Evolutionary conservation across 345 rosid species (phyloP), one percentile per base, ranked within the genome.

Genomic region (Euphorbia lathyris): DNA sequence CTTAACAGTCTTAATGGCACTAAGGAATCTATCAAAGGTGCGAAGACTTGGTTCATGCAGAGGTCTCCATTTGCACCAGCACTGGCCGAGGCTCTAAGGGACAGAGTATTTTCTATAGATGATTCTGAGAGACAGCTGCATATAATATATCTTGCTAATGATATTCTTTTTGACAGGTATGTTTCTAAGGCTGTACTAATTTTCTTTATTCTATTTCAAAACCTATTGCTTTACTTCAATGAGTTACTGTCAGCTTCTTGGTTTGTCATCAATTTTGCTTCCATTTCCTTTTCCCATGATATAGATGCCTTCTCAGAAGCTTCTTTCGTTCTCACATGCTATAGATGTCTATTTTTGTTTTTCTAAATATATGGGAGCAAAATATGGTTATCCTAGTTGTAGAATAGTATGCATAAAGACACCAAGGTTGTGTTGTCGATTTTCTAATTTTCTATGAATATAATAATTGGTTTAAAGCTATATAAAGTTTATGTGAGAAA

Each of bases 1-100:
- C 79, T 96, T 64, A 85, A 81, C 70, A 89, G 84, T 80, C 93
- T 96, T 56, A 92, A 83, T 63, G 98, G 99, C 11, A 96, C 99
- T 58, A 96, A 96, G 84, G 99, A 96, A 74, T 92, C 99, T 9
- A 96, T 96, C 76, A 96, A 96, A 81, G 85, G 96, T 75, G 93
- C 98, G 67, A 96, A 96, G 86, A 78, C 81, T 83, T 96, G 99
- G 99, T 96, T 96, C 83, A 92, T 88, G 97, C 98, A 96, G 79
- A 89, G 98, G 74, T 84, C 94, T 79, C 86, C 94, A 32, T 96
- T 96, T 86, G 94, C 96, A 72, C 97, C 94, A 17, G 94, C 96
- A 67, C 86, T 96, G 53, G 96, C 98, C 10, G 98, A 87, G 81
- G 96, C 87, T 32, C 80, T 96, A 59, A 92, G 93, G 78, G 94